Conservation (phyloP, 306 rosid species). For the Sophora flavescens region DNA sequence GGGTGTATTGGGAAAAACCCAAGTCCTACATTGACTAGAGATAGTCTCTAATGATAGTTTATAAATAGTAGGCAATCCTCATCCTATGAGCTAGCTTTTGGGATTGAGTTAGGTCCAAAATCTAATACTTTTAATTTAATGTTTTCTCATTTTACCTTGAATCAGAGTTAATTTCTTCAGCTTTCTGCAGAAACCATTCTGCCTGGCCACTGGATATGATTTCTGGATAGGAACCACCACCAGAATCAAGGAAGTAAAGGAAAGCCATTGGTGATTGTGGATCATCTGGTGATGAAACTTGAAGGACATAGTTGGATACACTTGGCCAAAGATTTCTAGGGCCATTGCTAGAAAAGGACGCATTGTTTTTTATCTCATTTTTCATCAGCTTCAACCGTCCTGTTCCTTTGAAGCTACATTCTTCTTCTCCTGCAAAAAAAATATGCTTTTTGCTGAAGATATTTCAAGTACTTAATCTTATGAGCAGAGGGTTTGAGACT, state of each 20-base stretch:
- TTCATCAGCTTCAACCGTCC: conserved; percentile 64
- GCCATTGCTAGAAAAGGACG: conserved; percentile 66
- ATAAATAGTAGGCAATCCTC: too few species aligned
- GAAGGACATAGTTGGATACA: conserved; percentile 77
- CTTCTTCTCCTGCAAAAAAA: conserved; percentile 56
- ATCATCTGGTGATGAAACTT: conserved; percentile 57
- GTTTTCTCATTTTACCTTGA: conserved; percentile 58
- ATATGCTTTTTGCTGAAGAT: conserved; percentile 21
- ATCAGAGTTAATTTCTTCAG: conserved; percentile 65
- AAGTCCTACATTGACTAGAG: too few species aligned
- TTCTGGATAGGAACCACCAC: conserved; percentile 93
- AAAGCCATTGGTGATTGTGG: conserved; percentile 61
- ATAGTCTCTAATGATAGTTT: too few species aligned
- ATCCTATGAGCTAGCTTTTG: too few species aligned
- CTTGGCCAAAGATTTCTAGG: conserved; percentile 86
- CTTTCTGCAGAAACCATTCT: conserved; percentile 69
- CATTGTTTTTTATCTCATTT: conserved; percentile 59
- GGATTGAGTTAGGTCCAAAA: too few species aligned
- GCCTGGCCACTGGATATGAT: conserved; percentile 72
- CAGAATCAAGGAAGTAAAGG: conserved; percentile 88
- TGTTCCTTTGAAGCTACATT: conserved; percentile 82
- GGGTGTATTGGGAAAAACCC: too few species aligned
- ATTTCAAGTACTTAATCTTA: conserved; percentile 15
- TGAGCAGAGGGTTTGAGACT: conserved; percentile 17
- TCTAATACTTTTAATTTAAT: not conserved